phyloP scores from a whole-genome alignment of 192 early-diverging fungal genomes.

The Phycomyces nitens region DNA sequence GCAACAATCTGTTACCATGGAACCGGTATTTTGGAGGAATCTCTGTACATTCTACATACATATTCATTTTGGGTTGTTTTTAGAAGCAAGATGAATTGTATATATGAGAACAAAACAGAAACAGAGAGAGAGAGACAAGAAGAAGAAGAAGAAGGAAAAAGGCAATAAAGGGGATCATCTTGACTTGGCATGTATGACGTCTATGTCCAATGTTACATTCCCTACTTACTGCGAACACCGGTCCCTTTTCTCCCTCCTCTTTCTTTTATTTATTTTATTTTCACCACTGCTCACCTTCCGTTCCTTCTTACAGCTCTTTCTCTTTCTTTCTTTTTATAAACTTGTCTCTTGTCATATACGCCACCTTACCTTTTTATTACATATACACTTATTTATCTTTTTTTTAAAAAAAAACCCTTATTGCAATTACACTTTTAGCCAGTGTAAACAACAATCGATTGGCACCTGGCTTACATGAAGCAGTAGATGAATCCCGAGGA shows the following conservation, averaged over 20 bases:
- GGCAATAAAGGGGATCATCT: background rate
- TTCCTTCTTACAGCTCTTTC: background rate
- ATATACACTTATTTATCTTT: constrained; percentile 4
- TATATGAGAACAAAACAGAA: too few species aligned
- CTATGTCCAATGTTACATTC: background rate
- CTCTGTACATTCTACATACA: too few species aligned
- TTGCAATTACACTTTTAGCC: background rate
- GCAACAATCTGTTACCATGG: too few species aligned
- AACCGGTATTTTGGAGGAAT: too few species aligned
- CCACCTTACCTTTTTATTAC: background rate
- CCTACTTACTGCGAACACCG: background rate
- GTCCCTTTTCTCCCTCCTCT: background rate
- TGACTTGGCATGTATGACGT: background rate
- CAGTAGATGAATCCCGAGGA: constrained; percentile 25
- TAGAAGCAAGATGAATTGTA: too few species aligned
- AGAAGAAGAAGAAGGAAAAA: too few species aligned
- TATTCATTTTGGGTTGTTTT: too few species aligned
- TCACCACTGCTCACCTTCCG: background rate
- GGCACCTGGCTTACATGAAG: background rate
- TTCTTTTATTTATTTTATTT: background rate
- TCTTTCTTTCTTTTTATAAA: background rate
- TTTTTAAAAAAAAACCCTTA: background rate
- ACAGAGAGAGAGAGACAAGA: too few species aligned
- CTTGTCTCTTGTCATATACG: background rate
- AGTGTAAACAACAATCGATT: background rate